Base-by-base conservation (phyloP, 768 basidiomycete species). In the Lentinula lateritia region DNA sequence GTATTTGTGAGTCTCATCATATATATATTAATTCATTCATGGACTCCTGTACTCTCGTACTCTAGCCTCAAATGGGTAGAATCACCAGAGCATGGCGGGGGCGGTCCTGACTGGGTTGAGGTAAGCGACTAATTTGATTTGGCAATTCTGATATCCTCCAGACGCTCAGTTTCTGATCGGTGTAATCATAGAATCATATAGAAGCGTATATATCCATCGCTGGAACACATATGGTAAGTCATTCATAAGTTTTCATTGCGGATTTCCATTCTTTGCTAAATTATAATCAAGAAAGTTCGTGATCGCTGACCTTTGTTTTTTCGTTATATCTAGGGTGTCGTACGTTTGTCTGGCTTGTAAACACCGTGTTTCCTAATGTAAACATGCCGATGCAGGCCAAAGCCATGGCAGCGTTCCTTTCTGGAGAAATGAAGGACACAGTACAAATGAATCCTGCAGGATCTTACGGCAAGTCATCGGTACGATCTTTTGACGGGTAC, bases 11-110 rank as follows among this genome's bases (percentile, higher is more conserved):
- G 93, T 69, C 18, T 46, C n/a, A 9, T 15, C n/a, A 18, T 45
- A 4, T 2, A 28, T 42, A 39, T 7, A 7, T 13, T 16, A 15
- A 36, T 16, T 34, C 35, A 8, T 13, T 28, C 38, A 13, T 9
- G 6, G 28, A 35, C n/a, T 9, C 50, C 34, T 35, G 1, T 34
- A 32, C 5, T 18, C 58, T 15, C 20, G 18, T 28, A 28, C 28
- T 45, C 1, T 62, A 95, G 94, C 70, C 83, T 95, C 68, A 96
- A 97, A 77, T 99, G 96, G 96, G 95, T 96, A 0, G 96, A 98
- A 74, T 91, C 93, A 0, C 87, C 88, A 8, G 75, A 80, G 46
- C 86, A 89, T 64, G 95, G 94, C 7, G 80, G 81, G 2, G 96
- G 94, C 13, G 96, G 95, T 2, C 75, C 85, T 6, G 76, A 83